A percentile compares a stretch with the other conserved stretches of the same genome.
Conservation (phyloP, 2,329 filamentous ascomycete species). For the Saccharata proteae region DNA sequence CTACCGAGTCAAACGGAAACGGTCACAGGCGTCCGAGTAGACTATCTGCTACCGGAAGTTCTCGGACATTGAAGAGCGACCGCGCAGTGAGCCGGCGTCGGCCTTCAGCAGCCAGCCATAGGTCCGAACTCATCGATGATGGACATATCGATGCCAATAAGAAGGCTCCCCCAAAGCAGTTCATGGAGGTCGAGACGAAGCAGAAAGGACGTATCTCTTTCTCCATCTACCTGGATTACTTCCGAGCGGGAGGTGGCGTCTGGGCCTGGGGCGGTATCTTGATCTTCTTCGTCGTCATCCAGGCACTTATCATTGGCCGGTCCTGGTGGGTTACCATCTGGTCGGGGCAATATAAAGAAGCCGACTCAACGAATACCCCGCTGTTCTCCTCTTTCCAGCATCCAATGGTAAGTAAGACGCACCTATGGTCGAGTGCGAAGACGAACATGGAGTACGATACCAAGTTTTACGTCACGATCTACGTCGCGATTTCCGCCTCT, state of each 20-base stretch:
- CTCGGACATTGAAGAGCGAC: not conserved
- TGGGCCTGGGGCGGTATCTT: constrained; percentile 45
- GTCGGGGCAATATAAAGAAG: constrained; percentile 18
- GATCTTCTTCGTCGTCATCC: constrained; percentile 42
- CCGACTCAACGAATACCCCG: constrained; percentile 1
- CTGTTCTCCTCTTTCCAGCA: constrained; percentile 2
- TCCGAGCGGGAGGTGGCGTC: constrained; percentile 53
- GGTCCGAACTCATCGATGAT: constrained; percentile 9
- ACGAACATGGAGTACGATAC: too few species aligned
- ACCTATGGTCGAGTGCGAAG: too few species aligned
- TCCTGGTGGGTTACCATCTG: constrained; percentile 55
- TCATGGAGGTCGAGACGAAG: constrained; percentile 63
- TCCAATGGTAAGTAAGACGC: constrained; percentile 5
- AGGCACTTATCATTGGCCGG: constrained; percentile 41
- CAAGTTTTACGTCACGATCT: constrained; percentile 55
- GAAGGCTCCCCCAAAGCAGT: constrained; percentile 46
- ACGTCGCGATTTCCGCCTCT: constrained; percentile 47
- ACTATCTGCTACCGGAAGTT: not conserved
- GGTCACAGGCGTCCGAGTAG: constrained; percentile 15
- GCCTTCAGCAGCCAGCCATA: constrained; percentile 5
- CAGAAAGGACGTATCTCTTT: constrained; percentile 58
- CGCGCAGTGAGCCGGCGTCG: not conserved
- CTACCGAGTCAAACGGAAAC: too few species aligned
- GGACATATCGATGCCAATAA: constrained; percentile 14
- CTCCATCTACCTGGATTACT: constrained; percentile 55